Evolutionary conservation across 2,329 filamentous ascomycete species (phyloP).

Genomic region (Helicocarpus griseus): DNA sequence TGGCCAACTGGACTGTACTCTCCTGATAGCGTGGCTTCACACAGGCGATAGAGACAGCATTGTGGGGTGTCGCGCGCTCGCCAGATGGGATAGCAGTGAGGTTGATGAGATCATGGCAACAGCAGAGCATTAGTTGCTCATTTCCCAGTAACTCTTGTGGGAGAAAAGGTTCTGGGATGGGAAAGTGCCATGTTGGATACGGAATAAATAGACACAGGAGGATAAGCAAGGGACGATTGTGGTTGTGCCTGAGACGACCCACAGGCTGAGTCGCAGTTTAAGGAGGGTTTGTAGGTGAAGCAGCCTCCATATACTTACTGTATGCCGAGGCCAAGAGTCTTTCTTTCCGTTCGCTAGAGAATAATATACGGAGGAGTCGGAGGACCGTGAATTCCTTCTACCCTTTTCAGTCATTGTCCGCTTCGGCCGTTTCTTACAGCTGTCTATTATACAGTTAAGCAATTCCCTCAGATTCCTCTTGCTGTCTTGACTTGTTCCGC

Average conservation of each 20-base stretch:
- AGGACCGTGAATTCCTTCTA: no score
- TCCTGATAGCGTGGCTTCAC: conserved; percentile 16
- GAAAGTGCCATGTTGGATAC: not conserved
- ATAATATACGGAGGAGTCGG: no score
- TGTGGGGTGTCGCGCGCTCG: conserved; percentile 20
- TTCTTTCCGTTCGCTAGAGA: no score
- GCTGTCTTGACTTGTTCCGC: no score
- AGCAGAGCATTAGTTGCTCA: not conserved
- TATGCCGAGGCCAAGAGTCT: no score
- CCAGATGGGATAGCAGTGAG: conserved; percentile 20
- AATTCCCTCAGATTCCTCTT: no score
- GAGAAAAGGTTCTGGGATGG: not conserved
- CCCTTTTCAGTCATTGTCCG: no score
- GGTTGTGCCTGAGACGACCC: not conserved
- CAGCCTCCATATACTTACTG: no score
- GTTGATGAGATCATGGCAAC: conserved; percentile 6
- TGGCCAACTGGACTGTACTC: conserved; percentile 15
- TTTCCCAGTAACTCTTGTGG: not conserved
- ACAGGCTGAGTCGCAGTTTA: no score
- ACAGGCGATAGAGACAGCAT: conserved; percentile 21
- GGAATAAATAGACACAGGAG: not conserved
- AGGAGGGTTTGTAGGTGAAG: no score
- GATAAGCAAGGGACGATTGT: not conserved
- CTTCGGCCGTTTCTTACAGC: no score
- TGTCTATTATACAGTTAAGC: no score